Evolutionary conservation across 306 rosid genomes (phyloP).

Genomic region (Mimosa pudica): DNA sequence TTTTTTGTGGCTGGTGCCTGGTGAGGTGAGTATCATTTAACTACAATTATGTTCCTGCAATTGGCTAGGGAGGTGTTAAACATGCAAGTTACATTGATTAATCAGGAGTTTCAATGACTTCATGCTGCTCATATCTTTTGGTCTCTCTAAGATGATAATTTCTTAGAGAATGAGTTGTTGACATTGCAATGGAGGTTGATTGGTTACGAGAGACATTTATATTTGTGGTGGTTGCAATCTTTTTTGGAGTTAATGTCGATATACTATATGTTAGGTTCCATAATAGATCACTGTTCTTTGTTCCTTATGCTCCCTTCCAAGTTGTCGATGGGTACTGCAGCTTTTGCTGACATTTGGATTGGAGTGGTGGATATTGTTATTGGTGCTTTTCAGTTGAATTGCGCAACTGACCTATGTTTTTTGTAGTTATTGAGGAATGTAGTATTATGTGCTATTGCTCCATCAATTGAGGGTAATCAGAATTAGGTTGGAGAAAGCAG

Average conservation of each 20-base stretch:
- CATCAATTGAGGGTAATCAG: neutral
- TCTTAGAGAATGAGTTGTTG: conserved; percentile 30
- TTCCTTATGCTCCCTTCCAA: neutral
- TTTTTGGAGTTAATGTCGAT: neutral
- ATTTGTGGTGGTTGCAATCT: neutral
- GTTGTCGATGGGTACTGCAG: neutral
- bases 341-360: conserved; percentile 8
- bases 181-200: conserved; percentile 5
- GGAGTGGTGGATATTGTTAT: neutral
- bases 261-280: neutral
- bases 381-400: neutral
- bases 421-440: neutral
- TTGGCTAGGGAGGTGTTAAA: neutral
- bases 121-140: neutral
- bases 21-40: neutral
- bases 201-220: neutral
- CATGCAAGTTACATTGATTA: neutral
- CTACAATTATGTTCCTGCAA: conserved; percentile 8
- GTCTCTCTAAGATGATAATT: conserved; percentile 7
- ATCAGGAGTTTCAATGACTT: neutral
- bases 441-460: conserved; percentile 2
- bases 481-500: conserved; percentile 10
- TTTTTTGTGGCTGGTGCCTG: neutral
- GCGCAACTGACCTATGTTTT: neutral
- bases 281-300: neutral